These are phyloP conservation scores for Zygotorulaspora danielsina DNA, from an alignment of 805 yeast species.

Conservation along the genomic window DNA sequence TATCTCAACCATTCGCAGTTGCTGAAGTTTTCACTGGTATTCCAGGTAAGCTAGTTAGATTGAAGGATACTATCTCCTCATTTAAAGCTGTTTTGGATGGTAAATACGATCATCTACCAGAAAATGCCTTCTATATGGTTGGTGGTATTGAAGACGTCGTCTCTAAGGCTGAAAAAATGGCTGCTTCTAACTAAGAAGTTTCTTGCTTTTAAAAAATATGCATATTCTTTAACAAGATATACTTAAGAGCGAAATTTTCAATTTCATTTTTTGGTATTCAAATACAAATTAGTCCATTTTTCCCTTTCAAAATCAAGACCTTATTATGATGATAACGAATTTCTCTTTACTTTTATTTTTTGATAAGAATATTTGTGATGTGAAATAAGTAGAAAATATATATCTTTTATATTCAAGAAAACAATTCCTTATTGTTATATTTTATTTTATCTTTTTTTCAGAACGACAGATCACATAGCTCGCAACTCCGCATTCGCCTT, in stretches of 20 bases:
- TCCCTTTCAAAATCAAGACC: constrained; percentile 2
- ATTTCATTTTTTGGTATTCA: not conserved
- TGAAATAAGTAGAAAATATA: constrained; percentile 2
- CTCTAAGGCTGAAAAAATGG: constrained; percentile 98
- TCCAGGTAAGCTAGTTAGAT: constrained; percentile 94
- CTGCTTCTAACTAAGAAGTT: constrained; percentile 68
- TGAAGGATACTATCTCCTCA: constrained; percentile 89
- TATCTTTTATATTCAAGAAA: constrained; percentile 3
- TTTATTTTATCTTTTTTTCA: too few species aligned
- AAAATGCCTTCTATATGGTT: constrained; percentile 99
- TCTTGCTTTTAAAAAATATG: constrained; percentile 7
- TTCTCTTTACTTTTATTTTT: constrained; percentile 3
- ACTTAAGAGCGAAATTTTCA: constrained; percentile 3
- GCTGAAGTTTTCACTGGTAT: constrained; percentile 99
- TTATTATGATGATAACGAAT: constrained; percentile 13
- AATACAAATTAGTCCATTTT: constrained; percentile 1
- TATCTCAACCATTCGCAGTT: constrained; percentile 99
- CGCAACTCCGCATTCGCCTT: not conserved
- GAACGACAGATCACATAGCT: too few species aligned
- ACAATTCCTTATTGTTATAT: constrained; percentile 1
- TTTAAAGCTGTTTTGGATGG: constrained; percentile 97
- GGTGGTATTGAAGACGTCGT: constrained; percentile 99
- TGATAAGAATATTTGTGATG: not conserved
- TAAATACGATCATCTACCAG: constrained; percentile 98
- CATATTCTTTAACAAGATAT: constrained; percentile 9